Conservation (phyloP, 148 eudicot genomes). For the Spergularia marina region DNA sequence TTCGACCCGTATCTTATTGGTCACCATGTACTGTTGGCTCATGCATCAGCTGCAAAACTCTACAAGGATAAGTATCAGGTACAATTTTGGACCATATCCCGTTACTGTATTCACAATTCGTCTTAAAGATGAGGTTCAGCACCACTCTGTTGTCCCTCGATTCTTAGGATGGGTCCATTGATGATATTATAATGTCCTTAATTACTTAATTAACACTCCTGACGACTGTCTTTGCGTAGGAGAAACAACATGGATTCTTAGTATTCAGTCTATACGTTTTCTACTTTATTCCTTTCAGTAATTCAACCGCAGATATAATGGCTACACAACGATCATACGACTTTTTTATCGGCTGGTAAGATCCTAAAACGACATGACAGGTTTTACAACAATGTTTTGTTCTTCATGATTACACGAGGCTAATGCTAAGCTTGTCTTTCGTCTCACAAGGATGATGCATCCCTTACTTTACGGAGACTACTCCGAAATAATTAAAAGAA, state of each 20-base stretch:
- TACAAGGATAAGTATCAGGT: conserved; percentile 59
- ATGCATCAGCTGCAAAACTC: conserved; percentile 43
- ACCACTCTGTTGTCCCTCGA: too few relatives aligned
- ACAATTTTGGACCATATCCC: background rate
- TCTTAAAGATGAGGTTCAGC: too few relatives aligned
- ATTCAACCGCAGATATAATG: conserved; percentile 37
- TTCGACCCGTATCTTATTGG: conserved; percentile 37
- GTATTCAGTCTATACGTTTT: conserved; percentile 45
- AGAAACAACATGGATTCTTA: conserved; percentile 47
- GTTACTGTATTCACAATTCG: too few relatives aligned
- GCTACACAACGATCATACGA: conserved; percentile 45
- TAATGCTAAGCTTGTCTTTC: background rate
- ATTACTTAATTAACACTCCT: too few relatives aligned
- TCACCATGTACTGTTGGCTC: conserved; percentile 56
- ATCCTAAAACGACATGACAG: conserved; percentile 40
- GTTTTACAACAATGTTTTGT: background rate
- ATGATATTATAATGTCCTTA: too few relatives aligned
- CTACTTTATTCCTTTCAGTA: conserved; percentile 34
- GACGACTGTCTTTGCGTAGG: conserved; percentile 27
- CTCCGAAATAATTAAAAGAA: conserved; percentile 46
- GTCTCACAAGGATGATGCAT: conserved; percentile 40
- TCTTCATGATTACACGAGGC: background rate
- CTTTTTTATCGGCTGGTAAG: conserved; percentile 50
- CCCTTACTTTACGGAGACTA: conserved; percentile 59
- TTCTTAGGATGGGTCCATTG: too few relatives aligned